These are phyloP conservation scores for Phytophthora vignae DNA, from an alignment of 352 stramenopile species.

Conservation along the genomic window DNA sequence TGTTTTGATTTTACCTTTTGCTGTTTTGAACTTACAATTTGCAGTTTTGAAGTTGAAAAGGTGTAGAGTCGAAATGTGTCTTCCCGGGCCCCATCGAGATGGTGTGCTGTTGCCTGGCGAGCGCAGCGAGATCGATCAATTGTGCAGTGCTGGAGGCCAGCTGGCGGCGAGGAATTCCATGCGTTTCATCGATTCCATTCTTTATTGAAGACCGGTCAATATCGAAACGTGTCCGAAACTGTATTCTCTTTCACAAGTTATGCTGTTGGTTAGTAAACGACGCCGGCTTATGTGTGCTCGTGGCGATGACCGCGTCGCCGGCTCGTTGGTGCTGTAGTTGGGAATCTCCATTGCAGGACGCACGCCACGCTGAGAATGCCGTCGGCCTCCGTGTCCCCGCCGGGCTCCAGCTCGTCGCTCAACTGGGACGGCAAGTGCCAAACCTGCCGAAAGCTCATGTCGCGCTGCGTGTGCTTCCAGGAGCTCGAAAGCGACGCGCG, in stretches of 20 bases:
- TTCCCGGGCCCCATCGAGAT: conserved; percentile 19
- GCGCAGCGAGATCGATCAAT: conserved; percentile 25
- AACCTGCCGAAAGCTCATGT: conserved; percentile 53
- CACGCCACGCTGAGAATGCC: conserved; percentile 19
- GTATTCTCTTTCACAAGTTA: background rate
- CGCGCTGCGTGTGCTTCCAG: conserved; percentile 48
- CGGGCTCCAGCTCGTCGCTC: conserved; percentile 23
- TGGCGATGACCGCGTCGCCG: conserved; percentile 4
- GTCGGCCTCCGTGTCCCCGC: conserved; percentile 9
- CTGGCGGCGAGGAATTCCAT: background rate
- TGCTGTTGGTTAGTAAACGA: background rate
- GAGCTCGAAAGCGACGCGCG: conserved; percentile 27
- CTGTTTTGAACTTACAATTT: too few relatives aligned
- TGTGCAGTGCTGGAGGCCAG: conserved; percentile 2
- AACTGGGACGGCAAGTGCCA: conserved; percentile 55
- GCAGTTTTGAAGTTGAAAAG: too few relatives aligned
- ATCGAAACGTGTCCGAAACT: background rate
- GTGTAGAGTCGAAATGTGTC: background rate
- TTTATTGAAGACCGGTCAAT: background rate
- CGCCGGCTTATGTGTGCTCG: conserved; percentile 11
- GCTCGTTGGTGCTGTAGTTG: conserved; percentile 22
- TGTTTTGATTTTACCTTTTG: too few relatives aligned
- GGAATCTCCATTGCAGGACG: conserved; percentile 14
- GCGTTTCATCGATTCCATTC: background rate
- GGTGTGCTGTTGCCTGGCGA: conserved; percentile 1